Evolutionary conservation across 768 basidiomycete genomes (phyloP).

Genomic region (Crepidotus variabilis): DNA sequence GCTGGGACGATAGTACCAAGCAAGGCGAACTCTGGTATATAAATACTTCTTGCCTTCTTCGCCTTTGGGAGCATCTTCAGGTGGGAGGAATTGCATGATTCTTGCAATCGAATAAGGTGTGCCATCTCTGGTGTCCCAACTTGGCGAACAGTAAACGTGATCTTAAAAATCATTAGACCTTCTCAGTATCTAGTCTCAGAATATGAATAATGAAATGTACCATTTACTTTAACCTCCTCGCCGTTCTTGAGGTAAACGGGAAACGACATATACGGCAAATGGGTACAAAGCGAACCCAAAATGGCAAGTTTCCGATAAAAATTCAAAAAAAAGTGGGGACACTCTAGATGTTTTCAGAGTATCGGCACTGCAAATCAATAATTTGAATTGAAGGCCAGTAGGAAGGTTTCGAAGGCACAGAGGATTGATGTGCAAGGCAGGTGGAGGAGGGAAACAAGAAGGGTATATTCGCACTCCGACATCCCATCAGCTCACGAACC

Average conservation of each 20-base stretch:
- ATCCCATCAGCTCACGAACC: conserved; percentile 16
- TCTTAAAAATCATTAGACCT: conserved; percentile 55
- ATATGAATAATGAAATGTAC: conserved; percentile 41
- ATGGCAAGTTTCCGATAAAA: conserved; percentile 27
- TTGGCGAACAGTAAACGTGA: conserved; percentile 95
- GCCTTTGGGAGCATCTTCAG: conserved; percentile 66
- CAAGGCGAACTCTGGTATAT: conserved; percentile 83
- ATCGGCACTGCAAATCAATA: conserved; percentile 16
- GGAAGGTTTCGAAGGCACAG: conserved; percentile 19
- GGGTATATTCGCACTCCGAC: conserved; percentile 42
- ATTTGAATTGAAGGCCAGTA: conserved; percentile 12
- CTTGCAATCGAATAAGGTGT: conserved; percentile 94
- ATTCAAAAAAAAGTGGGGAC: conserved; percentile 21
- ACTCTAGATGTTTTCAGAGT: conserved; percentile 17
- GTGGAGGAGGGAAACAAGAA: conserved; percentile 37
- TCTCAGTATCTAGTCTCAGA: conserved; percentile 7
- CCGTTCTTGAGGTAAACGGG: conserved; percentile 75
- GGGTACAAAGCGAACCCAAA: conserved; percentile 27
- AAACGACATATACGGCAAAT: conserved; percentile 32
- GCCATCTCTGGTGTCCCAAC: conserved; percentile 88
- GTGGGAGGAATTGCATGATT: conserved; percentile 94
- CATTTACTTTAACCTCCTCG: conserved; percentile 82
- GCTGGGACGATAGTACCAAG: conserved; percentile 95
- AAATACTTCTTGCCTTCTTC: conserved; percentile 63
- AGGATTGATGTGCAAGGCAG: conserved; percentile 27